These are phyloP conservation scores for Crithidia bombi DNA, from an alignment of 208 protist species.

Conservation along the genomic window DNA sequence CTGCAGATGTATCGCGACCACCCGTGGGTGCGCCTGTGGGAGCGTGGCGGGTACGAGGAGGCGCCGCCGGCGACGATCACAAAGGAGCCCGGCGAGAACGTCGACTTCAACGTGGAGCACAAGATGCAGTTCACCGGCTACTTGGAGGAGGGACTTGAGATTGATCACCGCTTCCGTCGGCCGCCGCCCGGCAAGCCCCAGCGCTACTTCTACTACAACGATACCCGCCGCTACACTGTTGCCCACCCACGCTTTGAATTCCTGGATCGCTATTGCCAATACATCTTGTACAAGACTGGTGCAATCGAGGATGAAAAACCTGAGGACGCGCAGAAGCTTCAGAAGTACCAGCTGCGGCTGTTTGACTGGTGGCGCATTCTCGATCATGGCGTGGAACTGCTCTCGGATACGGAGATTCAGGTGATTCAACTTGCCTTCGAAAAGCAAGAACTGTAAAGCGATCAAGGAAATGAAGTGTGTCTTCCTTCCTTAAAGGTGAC, in stretches of 20 bases:
- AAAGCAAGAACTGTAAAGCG: constrained; percentile 6
- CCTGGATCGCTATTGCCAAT: constrained; percentile 84
- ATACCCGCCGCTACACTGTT: constrained; percentile 60
- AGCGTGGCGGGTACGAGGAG: constrained; percentile 77
- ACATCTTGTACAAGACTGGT: constrained; percentile 80
- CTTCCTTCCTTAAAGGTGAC: too few relatives aligned
- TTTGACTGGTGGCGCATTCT: constrained; percentile 76
- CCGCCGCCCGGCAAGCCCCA: constrained; percentile 37
- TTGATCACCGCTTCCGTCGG: constrained; percentile 59
- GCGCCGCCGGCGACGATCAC: constrained; percentile 28
- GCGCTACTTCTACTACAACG: constrained; percentile 73
- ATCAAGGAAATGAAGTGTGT: constrained; percentile 1
- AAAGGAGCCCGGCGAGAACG: constrained; percentile 20
- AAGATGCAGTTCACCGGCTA: constrained; percentile 50
- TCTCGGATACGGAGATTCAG: constrained; percentile 88
- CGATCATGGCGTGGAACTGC: constrained; percentile 39
- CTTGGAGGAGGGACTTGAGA: constrained; percentile 38
- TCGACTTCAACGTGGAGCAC: constrained; percentile 68
- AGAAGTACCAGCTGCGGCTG: constrained; percentile 49
- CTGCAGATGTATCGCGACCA: constrained; percentile 68
- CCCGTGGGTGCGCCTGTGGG: constrained; percentile 62
- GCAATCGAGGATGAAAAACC: constrained; percentile 50
- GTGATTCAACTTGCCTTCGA: constrained; percentile 70
- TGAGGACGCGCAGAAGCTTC: constrained; percentile 21
- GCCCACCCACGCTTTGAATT: constrained; percentile 81